Evolutionary conservation across 2,329 filamentous ascomycete genomes (phyloP).

Genomic region (Neonectria punicea): DNA sequence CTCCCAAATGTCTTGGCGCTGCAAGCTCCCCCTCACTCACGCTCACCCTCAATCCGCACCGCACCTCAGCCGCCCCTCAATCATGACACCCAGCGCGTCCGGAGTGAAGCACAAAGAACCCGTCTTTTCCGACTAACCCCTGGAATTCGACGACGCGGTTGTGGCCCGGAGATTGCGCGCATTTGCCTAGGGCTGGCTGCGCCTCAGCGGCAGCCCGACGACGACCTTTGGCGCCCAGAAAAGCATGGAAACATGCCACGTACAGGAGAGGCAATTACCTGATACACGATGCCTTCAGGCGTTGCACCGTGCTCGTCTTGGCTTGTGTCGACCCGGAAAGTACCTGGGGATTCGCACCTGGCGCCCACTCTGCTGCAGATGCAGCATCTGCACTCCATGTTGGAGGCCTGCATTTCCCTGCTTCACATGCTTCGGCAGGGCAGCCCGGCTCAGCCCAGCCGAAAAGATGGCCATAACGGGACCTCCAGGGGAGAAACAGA

Average conservation of each 20-base stretch:
- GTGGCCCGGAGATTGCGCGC: slow-evolving; percentile 15
- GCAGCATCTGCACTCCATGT: background rate
- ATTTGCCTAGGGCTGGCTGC: slow-evolving; percentile 15
- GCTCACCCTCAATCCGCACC: background rate
- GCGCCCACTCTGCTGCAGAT: background rate
- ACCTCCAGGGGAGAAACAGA: background rate
- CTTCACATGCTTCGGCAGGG: background rate
- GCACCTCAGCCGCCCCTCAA: background rate
- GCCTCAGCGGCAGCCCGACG: slow-evolving; percentile 5
- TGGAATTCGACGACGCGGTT: background rate
- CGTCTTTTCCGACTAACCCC: background rate
- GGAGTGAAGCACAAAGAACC: background rate
- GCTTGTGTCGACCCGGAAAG: background rate
- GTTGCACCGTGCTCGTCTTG: background rate
- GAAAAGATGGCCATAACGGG: too few species aligned
- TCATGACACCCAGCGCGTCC: slow-evolving; percentile 2
- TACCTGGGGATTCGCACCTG: background rate
- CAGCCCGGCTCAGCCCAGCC: background rate
- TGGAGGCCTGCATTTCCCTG: background rate
- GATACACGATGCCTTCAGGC: background rate
- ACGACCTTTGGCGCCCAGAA: background rate
- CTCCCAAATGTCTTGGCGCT: slow-evolving; percentile 12
- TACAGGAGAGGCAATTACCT: slow-evolving; percentile 4
- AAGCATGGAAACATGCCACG: slow-evolving; percentile 10
- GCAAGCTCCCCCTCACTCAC: slow-evolving; percentile 19